Conservation (phyloP, 164 flowering plant genomes). For the Protea cynaroides region DNA sequence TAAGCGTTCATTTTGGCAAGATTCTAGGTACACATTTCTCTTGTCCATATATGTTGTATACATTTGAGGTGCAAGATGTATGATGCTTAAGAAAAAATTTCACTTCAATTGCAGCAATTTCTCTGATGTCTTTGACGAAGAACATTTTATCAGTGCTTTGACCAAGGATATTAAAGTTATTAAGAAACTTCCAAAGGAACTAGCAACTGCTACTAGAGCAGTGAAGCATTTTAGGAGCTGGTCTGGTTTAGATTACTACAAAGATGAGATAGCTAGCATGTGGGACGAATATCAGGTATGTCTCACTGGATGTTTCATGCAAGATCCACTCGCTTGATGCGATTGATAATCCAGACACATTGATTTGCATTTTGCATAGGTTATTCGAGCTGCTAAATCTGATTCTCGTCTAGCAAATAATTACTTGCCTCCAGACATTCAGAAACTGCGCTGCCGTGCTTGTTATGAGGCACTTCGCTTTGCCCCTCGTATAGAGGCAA, state of each 20-base stretch:
- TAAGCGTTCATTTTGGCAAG: conserved; percentile 93
- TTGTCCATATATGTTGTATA: background rate
- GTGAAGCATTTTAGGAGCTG: conserved; percentile 86
- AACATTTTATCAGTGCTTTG: conserved; percentile 64
- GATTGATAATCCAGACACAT: background rate
- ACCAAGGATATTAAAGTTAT: conserved; percentile 70
- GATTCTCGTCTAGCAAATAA: conserved; percentile 96
- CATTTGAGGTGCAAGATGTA: background rate
- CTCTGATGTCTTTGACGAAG: conserved; percentile 90
- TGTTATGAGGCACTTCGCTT: conserved; percentile 91
- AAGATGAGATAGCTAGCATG: conserved; percentile 66
- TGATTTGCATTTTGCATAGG: conserved; percentile 27
- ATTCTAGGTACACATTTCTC: conserved; percentile 51
- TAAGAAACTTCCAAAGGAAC: conserved; percentile 73
- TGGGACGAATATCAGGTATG: conserved; percentile 82
- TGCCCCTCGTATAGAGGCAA: conserved; percentile 78
- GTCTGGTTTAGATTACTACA: conserved; percentile 88
- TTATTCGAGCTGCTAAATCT: conserved; percentile 94
- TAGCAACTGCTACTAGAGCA: conserved; percentile 45
- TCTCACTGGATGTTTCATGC: background rate
- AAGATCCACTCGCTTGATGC: background rate
- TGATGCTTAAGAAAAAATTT: background rate
- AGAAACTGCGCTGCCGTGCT: conserved; percentile 90
- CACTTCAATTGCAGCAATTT: conserved; percentile 67
- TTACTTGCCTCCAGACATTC: conserved; percentile 82